Percentiles rank a stretch among this genome's conserved stretches.
Evolutionary conservation across 495 filamentous ascomycete genomes (phyloP).

Genomic region (Pyronema omphalodes): DNA sequence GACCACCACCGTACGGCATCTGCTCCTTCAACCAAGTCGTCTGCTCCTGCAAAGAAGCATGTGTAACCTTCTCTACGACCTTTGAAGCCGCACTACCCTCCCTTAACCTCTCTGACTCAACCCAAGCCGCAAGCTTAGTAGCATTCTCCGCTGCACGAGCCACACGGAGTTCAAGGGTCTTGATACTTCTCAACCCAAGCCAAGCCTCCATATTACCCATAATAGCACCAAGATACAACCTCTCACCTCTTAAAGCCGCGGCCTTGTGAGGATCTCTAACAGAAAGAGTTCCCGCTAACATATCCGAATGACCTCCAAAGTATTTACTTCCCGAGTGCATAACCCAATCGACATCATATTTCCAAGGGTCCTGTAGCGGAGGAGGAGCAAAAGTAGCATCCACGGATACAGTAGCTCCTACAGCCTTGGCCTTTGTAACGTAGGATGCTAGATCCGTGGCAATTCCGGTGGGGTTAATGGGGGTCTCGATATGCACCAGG

Average conservation of each 20-base stretch:
- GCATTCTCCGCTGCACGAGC: constrained; percentile 52
- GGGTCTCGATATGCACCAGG: constrained; percentile 80
- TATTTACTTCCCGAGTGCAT: constrained; percentile 94
- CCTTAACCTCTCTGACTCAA: constrained; percentile 33
- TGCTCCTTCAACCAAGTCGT: constrained; percentile 60
- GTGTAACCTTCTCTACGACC: constrained; percentile 36
- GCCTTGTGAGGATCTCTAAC: constrained; percentile 27
- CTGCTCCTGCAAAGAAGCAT: constrained; percentile 58
- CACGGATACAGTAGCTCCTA: constrained; percentile 60
- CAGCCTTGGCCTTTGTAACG: constrained; percentile 49
- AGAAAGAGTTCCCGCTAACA: constrained; percentile 70
- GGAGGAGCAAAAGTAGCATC: constrained; percentile 92
- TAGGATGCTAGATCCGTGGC: constrained; percentile 51
- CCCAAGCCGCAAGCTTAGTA: constrained; percentile 48
- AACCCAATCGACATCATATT: constrained; percentile 58
- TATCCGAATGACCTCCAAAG: constrained; percentile 79
- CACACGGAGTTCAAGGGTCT: constrained; percentile 74
- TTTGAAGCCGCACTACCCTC: constrained; percentile 19
- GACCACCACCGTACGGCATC: constrained; percentile 82
- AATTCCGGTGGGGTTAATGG: constrained; percentile 71
- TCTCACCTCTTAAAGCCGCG: constrained; percentile 38
- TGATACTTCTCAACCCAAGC: constrained; percentile 68
- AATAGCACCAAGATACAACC: constrained; percentile 58
- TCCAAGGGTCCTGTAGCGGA: constrained; percentile 68
- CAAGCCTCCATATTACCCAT: constrained; percentile 86